phyloP scores from a whole-genome alignment of 1,284 basidiomycete species.

The Ustilago crameri region DNA sequence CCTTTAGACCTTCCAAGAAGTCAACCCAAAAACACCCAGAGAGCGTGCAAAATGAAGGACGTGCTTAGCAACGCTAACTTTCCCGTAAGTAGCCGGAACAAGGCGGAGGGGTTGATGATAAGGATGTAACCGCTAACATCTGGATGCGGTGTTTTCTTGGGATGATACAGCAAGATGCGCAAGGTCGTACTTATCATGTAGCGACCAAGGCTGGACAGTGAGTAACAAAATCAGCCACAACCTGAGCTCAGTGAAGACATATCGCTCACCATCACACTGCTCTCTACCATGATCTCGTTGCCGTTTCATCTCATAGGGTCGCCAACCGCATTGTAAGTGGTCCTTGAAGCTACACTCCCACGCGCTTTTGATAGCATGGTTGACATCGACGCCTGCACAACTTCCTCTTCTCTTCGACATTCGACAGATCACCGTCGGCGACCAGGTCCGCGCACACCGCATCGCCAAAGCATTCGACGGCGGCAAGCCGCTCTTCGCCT shows the following conservation, averaged over 20 bases:
- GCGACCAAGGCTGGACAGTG: slow-evolving; percentile 49
- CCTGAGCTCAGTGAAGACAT: neutral
- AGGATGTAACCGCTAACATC: neutral
- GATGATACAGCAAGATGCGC: slow-evolving; percentile 40
- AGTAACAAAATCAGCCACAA: slow-evolving; percentile 1
- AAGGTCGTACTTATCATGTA: slow-evolving; percentile 54
- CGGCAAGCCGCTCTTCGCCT: slow-evolving; percentile 71
- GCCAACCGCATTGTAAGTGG: slow-evolving; percentile 76
- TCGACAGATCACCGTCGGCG: slow-evolving; percentile 76
- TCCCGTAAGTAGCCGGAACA: slow-evolving; percentile 35
- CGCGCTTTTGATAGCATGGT: too few species aligned
- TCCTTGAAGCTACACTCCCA: neutral
- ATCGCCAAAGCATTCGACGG: slow-evolving; percentile 76
- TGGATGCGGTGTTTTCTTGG: too few species aligned
- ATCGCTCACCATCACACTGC: neutral
- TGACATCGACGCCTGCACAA: neutral
- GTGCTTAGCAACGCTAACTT: slow-evolving; percentile 58
- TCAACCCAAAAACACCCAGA: neutral
- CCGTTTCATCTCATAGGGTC: slow-evolving; percentile 68
- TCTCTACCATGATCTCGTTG: neutral
- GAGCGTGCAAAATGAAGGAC: slow-evolving; percentile 49
- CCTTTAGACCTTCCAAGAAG: too few species aligned
- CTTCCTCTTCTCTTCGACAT: neutral
- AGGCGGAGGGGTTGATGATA: neutral
- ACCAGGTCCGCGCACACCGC: slow-evolving; percentile 76